Evolutionary conservation across 768 basidiomycete species (phyloP).

Genomic region (Mycena venus): DNA sequence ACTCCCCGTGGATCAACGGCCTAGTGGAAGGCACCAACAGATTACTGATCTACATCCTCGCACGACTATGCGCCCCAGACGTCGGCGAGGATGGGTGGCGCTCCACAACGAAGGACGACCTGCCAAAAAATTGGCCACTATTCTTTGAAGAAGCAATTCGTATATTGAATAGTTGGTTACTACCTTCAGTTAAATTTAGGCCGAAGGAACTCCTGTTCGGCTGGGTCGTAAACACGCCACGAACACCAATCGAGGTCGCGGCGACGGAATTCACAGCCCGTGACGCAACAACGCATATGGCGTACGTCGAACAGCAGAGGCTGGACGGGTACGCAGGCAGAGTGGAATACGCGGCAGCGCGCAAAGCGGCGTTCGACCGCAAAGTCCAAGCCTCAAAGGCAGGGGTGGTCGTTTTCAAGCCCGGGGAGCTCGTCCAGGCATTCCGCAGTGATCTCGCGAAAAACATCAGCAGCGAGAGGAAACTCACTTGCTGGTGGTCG

Average conservation of each 20-base stretch:
- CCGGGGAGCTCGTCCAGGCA: background rate
- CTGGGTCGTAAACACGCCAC: constrained; percentile 41
- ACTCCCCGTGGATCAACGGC: background rate
- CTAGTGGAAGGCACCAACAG: background rate
- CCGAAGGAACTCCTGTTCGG: constrained; percentile 30
- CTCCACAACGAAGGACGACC: constrained; percentile 37
- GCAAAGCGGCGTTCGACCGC: constrained; percentile 37
- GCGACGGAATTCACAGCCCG: background rate
- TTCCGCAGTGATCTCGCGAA: background rate
- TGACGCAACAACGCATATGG: constrained; percentile 36
- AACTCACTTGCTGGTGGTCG: background rate
- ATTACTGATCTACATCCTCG: background rate
- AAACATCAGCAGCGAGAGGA: background rate
- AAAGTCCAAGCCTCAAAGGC: background rate
- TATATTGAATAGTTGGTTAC: background rate
- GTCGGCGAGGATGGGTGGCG: constrained; percentile 20
- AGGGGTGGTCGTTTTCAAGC: background rate
- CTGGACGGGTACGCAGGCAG: constrained; percentile 42
- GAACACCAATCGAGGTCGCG: constrained; percentile 3
- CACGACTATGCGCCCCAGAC: background rate
- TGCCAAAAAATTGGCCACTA: background rate
- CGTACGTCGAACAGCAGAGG: constrained; percentile 44
- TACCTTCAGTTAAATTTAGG: background rate
- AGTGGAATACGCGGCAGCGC: constrained; percentile 31
- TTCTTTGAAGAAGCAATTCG: background rate